Conservation (phyloP, 2,329 filamentous ascomycete genomes). For the Neocucurbitaria cava region DNA sequence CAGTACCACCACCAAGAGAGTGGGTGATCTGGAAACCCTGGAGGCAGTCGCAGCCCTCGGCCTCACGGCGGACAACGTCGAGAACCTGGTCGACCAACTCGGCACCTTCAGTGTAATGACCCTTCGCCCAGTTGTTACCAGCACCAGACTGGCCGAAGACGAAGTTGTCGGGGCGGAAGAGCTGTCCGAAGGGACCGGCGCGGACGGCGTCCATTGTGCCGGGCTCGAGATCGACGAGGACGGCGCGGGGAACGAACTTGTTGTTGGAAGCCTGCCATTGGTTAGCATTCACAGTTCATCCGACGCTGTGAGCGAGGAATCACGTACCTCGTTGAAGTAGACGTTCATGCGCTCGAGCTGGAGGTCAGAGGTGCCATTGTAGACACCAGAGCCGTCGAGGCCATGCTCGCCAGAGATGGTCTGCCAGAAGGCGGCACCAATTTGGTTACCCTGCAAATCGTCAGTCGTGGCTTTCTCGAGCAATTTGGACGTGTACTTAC, state of each 20-base stretch:
- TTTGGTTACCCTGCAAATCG: conserved; percentile 90
- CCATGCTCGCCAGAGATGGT: conserved; percentile 77
- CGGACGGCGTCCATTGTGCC: conserved; percentile 99
- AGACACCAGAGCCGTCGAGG: conserved; percentile 95
- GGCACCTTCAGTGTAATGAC: conserved; percentile 99
- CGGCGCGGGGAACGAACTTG: conserved; percentile 99
- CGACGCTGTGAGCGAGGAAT: conserved; percentile 19
- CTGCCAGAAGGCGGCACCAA: conserved; percentile 98
- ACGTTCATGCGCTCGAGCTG: conserved; percentile 99
- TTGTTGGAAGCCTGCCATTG: conserved; percentile 80
- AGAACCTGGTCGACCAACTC: conserved; percentile 98
- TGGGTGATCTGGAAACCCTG: conserved; percentile 99
- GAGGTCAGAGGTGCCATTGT: conserved; percentile 97
- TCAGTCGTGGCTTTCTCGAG: conserved; percentile 33
- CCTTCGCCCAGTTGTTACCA: conserved; percentile 99
- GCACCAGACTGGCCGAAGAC: conserved; percentile 99
- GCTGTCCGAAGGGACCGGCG: conserved; percentile 95
- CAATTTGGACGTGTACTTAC: conserved; percentile 63
- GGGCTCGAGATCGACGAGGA: conserved; percentile 98
- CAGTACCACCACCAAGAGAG: conserved; percentile 99
- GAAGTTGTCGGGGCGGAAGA: conserved; percentile 99
- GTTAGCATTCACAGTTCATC: conserved; percentile 29
- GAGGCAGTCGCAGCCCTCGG: conserved; percentile 98
- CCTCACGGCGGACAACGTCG: conserved; percentile 97
- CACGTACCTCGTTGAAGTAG: conserved; percentile 90